Base-by-base conservation (phyloP, 2,329 filamentous ascomycete species). In the Fusarium sp. region DNA sequence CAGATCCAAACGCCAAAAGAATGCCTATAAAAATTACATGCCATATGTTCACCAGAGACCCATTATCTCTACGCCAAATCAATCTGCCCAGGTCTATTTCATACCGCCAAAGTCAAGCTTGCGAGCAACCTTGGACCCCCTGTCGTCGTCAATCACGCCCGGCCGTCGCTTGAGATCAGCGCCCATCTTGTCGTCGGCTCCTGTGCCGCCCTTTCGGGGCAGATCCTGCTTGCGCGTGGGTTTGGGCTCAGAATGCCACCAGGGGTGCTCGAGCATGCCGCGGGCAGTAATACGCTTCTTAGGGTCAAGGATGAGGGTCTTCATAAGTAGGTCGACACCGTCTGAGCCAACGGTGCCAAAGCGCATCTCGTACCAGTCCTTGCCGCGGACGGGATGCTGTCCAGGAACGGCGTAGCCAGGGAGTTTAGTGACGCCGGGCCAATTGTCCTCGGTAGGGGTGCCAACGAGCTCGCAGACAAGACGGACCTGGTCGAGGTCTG, bases 381-480 rank as follows among this genome's bases (percentile, higher is more conserved):
- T 87, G 2, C 89, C 88, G 66, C 88, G 87, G 79, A 93, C 73
- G 73, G 88, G 83, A 66, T 89, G 85, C 58, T 87, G 82, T 7
- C 88, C 87, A 2, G 91, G 86, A 2, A 92, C 87, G n/a, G 94
- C 88, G 80, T 96, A 99, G 63, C 91, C 91, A 15, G 90, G 89
- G 13, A 99, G 84, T 68, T 89, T 89, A 6, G 90, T 90, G 9
- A 99, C 95, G 28, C 95, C 95, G 1, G 96, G 95, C 96, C 96
- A 99, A 78, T 94, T 95, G 17, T 96, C 93, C 77, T 99, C 96
- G 6, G 90, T 96, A 0, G 96, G 96, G 0, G 94, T 97, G 60
- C 96, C 96, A 68, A 98, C 90, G 55, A 91, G 90, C 75, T 94
- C 89, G 77, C 91, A 94, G 68, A 98, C 97, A 72, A 95, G 87